Percentiles rank a stretch among this genome's conserved stretches.
These are phyloP conservation scores for Boletellus emodensis DNA, from an alignment of 768 basidiomycete genomes.

Conservation along the genomic window DNA sequence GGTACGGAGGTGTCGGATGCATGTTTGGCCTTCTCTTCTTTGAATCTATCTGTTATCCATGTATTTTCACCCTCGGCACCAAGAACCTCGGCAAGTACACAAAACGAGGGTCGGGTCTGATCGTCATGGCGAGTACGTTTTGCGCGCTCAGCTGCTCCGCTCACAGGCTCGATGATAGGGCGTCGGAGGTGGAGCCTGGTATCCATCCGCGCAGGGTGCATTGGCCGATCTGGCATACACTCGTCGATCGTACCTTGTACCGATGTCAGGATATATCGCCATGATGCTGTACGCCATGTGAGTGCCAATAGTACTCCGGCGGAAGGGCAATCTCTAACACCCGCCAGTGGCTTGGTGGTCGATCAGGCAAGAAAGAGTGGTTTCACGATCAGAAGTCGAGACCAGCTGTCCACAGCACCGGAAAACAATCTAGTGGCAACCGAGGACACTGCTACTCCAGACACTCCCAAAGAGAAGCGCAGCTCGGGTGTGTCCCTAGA, in stretches of 20 bases:
- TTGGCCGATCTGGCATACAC: conserved; percentile 49
- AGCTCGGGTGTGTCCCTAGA: conserved; percentile 13
- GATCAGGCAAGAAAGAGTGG: conserved; percentile 45
- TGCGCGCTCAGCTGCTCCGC: neutral
- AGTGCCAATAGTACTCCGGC: conserved; percentile 20
- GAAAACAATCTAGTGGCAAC: neutral
- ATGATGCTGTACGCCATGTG: conserved; percentile 58
- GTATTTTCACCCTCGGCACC: conserved; percentile 63
- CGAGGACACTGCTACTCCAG: neutral
- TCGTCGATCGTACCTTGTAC: conserved; percentile 56
- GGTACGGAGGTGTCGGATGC: conserved; percentile 54
- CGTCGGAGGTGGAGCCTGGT: conserved; percentile 68
- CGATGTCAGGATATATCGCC: conserved; percentile 53
- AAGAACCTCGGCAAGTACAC: conserved; percentile 60
- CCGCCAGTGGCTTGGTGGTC: conserved; percentile 48
- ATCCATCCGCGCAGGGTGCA: conserved; percentile 56
- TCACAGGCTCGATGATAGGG: conserved; percentile 31
- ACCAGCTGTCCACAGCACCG: conserved; percentile 32
- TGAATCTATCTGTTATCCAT: conserved; percentile 73
- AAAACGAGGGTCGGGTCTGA: conserved; percentile 58
- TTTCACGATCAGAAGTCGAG: conserved; percentile 48
- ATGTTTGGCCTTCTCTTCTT: conserved; percentile 69
- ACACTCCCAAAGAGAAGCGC: conserved; percentile 12
- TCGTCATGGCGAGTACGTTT: conserved; percentile 49
- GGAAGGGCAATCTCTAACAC: neutral